Evolutionary conservation across 371 early-diverging fungal genomes (phyloP), one percentile per base, ranked within the genome.

Genomic region (Rhizopus arrhizus): DNA sequence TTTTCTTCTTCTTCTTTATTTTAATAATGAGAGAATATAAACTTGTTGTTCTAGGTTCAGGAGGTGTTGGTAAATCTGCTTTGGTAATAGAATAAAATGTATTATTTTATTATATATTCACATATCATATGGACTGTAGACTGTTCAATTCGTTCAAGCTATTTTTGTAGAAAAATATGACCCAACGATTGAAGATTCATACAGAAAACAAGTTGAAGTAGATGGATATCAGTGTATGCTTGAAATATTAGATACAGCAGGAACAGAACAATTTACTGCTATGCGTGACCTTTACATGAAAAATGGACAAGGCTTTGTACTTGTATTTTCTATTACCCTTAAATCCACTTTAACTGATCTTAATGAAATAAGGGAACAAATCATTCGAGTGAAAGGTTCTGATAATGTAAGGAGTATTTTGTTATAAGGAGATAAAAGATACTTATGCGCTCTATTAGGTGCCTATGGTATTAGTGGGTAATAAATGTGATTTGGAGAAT

Each of bases 241-340:
- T 42, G 95, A 94, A 70, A 91, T 94, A 58, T 77, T 94, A 48
- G 94, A 94, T 75, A 94, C 94, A 33, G 94, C 94, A 42, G 89
- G 89, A 33, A 87, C 85, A 62, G 95, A 94, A 71, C 95, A 93
- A 77, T 93, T 93, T 61, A 92, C 94, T 36, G 94, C 94, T 3
- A 92, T 93, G 91, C 87, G 93, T 43, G 95, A 95, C 72, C 77
- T 93, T 9, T 93, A 93, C 68, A 92, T 95, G 92, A 92, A 92
- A 63, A 92, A 89, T 64, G 95, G 95, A 2, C 91, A 93, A 61
- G 95, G 95, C 4, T 94, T 94, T 64, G 80, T 93, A 35, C 74
- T 94, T 38, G 92, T 91, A n/a, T 94, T 89, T 76, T 89, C 90
- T 42, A 92, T 94, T 64, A 91, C 91, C 41, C 90, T 90, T 46